Percentiles rank a stretch among this genome's conserved stretches.
These are phyloP conservation scores for Puccinia novopanici DNA, from an alignment of 1,284 basidiomycete genomes.

Conservation along the genomic window DNA sequence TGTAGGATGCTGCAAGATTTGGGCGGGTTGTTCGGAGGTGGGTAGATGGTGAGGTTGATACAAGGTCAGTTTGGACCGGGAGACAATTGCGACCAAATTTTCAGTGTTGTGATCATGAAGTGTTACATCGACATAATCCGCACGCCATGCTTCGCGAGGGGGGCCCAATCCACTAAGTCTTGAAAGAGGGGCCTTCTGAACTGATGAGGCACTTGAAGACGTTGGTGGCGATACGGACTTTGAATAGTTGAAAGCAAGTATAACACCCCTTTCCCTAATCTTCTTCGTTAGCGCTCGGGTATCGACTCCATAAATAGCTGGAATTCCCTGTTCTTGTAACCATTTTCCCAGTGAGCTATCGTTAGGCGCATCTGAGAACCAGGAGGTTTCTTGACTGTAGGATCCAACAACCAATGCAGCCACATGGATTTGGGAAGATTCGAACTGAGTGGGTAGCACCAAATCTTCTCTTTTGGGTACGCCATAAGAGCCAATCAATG, in stretches of 20 bases:
- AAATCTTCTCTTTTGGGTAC: constrained; percentile 66
- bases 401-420: constrained; percentile 89
- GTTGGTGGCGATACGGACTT: constrained; percentile 15
- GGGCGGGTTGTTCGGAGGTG: constrained; percentile 57
- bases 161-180: constrained; percentile 30
- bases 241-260: constrained; percentile 77
- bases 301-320: constrained; percentile 94
- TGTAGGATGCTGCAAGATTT: constrained; percentile 72
- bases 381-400: constrained; percentile 67
- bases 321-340: constrained; percentile 92
- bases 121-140: constrained; percentile 76
- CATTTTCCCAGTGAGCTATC: constrained; percentile 82
- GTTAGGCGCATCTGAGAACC: constrained; percentile 92
- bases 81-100: constrained; percentile 90
- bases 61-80: constrained; percentile 69
- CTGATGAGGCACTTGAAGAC: constrained; percentile 17
- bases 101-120: constrained; percentile 85
- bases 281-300: constrained; percentile 95
- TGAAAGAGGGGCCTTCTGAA: constrained; percentile 3
- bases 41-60: constrained; percentile 68
- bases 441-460: constrained; percentile 64
- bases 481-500: constrained; percentile 95
- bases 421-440: constrained; percentile 91
- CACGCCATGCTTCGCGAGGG: constrained; percentile 68
- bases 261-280: constrained; percentile 88